Evolutionary conservation across 1,284 basidiomycete species (phyloP).

Genomic region (Cryptococcus sp.): DNA sequence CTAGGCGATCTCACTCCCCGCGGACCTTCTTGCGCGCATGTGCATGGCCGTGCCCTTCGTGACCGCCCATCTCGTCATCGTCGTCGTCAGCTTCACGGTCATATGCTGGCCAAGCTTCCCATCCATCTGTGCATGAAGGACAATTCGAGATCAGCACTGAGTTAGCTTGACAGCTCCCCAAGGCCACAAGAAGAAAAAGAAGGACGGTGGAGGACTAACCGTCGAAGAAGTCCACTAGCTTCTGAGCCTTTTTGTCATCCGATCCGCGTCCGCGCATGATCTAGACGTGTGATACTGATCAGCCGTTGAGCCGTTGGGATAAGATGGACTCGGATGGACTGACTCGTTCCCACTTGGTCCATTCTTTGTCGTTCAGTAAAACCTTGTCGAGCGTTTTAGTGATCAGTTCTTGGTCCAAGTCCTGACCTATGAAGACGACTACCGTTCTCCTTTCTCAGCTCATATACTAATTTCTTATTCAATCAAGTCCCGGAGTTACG

Average conservation of each 20-base stretch:
- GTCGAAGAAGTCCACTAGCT: constrained; percentile 48
- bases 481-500: not conserved
- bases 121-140: constrained; percentile 26
- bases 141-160: not conserved
- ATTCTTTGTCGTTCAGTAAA: constrained; percentile 53
- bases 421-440: constrained; percentile 50
- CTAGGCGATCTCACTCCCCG: no score
- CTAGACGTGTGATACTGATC: no score
- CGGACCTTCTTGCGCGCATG: no score
- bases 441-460: not conserved
- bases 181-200: not conserved
- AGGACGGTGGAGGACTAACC: constrained; percentile 29
- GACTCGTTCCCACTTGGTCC: constrained; percentile 49
- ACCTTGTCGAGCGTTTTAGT: constrained; percentile 49
- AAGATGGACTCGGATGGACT: not conserved
- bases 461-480: constrained; percentile 4
- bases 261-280: constrained; percentile 47
- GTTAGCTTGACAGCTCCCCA: not conserved
- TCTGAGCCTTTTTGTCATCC: constrained; percentile 41
- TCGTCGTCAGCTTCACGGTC: no score
- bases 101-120: constrained; percentile 49
- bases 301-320: no score
- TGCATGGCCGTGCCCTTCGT: no score
- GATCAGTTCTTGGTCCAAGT: constrained; percentile 45
- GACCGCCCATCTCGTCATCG: no score